Conservation (phyloP, 148 eudicot genomes). For the Chenopodium formosanum region DNA sequence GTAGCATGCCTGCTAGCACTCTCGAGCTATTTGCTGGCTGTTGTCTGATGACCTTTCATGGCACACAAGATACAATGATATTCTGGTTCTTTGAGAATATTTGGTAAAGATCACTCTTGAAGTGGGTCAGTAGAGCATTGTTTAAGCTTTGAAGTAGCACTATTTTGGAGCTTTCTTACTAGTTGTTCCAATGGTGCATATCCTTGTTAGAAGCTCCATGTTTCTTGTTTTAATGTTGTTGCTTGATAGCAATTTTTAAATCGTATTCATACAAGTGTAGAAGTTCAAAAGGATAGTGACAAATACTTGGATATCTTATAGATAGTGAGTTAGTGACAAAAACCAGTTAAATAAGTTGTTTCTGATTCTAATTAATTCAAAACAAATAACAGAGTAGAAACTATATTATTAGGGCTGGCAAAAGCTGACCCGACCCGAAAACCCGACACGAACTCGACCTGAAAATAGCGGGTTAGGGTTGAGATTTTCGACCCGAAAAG, state of each 20-base stretch:
- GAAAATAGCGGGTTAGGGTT: too few species aligned
- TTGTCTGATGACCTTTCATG: background rate
- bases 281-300: too few species aligned
- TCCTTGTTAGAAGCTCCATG: background rate
- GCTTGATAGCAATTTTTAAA: background rate
- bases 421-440: too few species aligned
- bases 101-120: background rate
- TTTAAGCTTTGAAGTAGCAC: background rate
- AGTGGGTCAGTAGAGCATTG: background rate
- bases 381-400: too few species aligned
- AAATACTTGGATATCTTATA: too few species aligned
- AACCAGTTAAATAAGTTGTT: too few species aligned
- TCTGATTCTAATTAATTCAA: too few species aligned
- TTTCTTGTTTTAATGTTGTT: background rate
- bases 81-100: background rate
- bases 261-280: too few species aligned
- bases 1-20: background rate
- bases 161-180: background rate
- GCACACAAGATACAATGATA: background rate
- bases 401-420: too few species aligned
- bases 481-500: too few species aligned
- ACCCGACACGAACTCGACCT: too few species aligned
- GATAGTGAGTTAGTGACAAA: too few species aligned
- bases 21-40: background rate
- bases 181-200: background rate